Evolutionary conservation across 1,139 yeast genomes (phyloP).

Genomic region (Pichia kudriavzevii): DNA sequence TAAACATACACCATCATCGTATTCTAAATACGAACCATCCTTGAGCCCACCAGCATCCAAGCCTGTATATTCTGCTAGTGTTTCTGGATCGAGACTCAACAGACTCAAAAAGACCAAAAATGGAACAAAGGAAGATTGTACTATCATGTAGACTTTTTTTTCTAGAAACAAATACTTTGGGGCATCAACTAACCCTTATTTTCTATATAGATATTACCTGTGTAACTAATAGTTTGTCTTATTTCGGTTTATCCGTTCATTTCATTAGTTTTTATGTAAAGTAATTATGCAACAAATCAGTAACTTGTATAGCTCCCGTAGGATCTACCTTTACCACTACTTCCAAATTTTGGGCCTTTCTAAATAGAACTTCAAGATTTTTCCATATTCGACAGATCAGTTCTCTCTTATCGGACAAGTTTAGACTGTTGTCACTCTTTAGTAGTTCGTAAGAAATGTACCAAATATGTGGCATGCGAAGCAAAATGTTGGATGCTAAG

Average conservation of each 20-base stretch:
- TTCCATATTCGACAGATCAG: constrained; percentile 4
- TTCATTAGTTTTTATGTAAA: constrained; percentile 5
- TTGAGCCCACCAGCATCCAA: too few relatives aligned
- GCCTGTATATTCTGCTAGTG: constrained; percentile 1
- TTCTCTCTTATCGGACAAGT: background rate
- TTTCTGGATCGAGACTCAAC: background rate
- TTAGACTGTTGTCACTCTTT: constrained; percentile 1
- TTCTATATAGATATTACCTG: background rate
- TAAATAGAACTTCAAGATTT: constrained; percentile 11
- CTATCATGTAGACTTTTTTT: constrained; percentile 20
- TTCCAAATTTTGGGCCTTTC: constrained; percentile 6
- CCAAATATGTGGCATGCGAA: constrained; percentile 12
- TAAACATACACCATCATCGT: background rate
- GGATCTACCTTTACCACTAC: constrained; percentile 9
- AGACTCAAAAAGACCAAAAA: constrained; percentile 1
- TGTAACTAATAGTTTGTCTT: background rate
- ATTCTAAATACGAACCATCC: background rate
- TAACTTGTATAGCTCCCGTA: constrained; percentile 1
- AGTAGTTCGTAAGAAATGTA: constrained; percentile 2
- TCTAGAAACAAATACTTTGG: too few relatives aligned
- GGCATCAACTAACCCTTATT: background rate
- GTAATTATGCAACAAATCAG: constrained; percentile 13
- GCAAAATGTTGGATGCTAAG: constrained; percentile 9
- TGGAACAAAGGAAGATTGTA: constrained; percentile 18
- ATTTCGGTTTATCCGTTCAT: background rate